A percentile compares a stretch with the other conserved stretches of the same genome.
These are phyloP conservation scores for Saccharomyces hybrid DNA, from an alignment of 1,139 yeast species.

Conservation along the genomic window DNA sequence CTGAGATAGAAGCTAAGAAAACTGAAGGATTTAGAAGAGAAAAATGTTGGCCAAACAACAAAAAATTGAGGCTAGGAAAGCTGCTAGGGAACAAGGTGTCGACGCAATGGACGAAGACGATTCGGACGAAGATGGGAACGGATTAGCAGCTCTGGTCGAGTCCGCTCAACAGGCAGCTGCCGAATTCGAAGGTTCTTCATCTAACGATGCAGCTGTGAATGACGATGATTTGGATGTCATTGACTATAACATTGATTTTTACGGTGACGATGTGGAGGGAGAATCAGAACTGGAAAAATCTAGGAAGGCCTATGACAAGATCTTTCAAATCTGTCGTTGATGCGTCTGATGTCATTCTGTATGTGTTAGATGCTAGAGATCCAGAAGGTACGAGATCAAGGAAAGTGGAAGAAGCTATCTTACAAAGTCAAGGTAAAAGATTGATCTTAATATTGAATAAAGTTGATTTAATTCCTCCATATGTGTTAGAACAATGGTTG, in stretches of 20 bases:
- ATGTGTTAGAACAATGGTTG: slow-evolving; percentile 78
- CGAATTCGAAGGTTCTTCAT: slow-evolving; percentile 41
- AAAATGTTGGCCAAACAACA: slow-evolving; percentile 40
- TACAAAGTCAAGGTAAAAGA: slow-evolving; percentile 75
- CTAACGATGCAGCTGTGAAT: slow-evolving; percentile 26
- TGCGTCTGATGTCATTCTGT: slow-evolving; percentile 79
- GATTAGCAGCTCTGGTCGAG: slow-evolving; percentile 79
- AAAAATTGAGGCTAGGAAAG: slow-evolving; percentile 42
- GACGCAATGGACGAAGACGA: slow-evolving; percentile 40
- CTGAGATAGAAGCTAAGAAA: slow-evolving; percentile 73
- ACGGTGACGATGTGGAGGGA: slow-evolving; percentile 40
- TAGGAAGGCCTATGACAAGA: slow-evolving; percentile 86
- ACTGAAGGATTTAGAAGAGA: slow-evolving; percentile 53
- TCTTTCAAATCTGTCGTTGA: slow-evolving; percentile 78
- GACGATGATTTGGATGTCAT: slow-evolving; percentile 43
- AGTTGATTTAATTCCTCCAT: slow-evolving; percentile 84
- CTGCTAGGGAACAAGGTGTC: slow-evolving; percentile 37
- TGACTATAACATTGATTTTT: slow-evolving; percentile 45
- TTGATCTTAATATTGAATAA: slow-evolving; percentile 80
- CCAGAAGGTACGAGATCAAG: slow-evolving; percentile 92
- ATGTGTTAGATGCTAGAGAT: slow-evolving; percentile 94
- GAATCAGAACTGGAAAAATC: slow-evolving; percentile 63
- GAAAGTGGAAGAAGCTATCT: slow-evolving; percentile 82
- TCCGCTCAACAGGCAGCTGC: slow-evolving; percentile 84
- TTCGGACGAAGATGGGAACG: slow-evolving; percentile 42